Evolutionary conservation across 768 basidiomycete species (phyloP).

Genomic region (Boletales sp.): DNA sequence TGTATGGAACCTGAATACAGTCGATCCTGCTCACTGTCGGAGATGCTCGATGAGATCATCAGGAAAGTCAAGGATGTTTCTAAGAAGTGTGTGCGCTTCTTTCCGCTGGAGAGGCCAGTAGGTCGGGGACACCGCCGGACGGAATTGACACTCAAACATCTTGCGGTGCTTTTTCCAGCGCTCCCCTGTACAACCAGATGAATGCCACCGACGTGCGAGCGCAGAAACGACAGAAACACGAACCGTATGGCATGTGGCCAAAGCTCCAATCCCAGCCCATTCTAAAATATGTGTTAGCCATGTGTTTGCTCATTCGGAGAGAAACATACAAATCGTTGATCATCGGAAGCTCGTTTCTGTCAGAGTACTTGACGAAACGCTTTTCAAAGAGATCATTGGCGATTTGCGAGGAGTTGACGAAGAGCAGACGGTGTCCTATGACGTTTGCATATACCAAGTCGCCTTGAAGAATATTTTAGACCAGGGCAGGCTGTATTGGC

Average conservation of each 20-base stretch:
- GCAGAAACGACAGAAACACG: constrained; percentile 3
- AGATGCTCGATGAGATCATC: constrained; percentile 46
- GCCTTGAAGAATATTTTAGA: constrained; percentile 26
- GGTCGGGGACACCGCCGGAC: constrained; percentile 36
- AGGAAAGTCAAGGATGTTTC: constrained; percentile 40
- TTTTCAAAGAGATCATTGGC: constrained; percentile 56
- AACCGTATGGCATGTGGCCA: constrained; percentile 52
- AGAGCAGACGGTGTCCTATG: constrained; percentile 46
- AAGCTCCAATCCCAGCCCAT: constrained; percentile 50
- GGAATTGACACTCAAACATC: constrained; percentile 52
- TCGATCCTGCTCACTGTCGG: constrained; percentile 37
- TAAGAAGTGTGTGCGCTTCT: constrained; percentile 44
- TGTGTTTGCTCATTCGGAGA: neutral
- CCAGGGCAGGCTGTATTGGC: neutral
- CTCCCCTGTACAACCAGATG: constrained; percentile 35
- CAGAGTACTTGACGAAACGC: constrained; percentile 53
- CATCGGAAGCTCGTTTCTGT: constrained; percentile 46
- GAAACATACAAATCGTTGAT: constrained; percentile 44
- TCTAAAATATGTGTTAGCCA: constrained; percentile 29
- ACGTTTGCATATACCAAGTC: constrained; percentile 52
- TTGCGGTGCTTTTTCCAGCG: constrained; percentile 51
- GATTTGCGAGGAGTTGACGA: constrained; percentile 44
- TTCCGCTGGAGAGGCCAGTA: constrained; percentile 46
- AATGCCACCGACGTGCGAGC: neutral
- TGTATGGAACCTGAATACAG: neutral